Evolutionary conservation across 2,329 filamentous ascomycete species (phyloP), one percentile per base, ranked within the genome.

Genomic region (Colletotrichum sp.): DNA sequence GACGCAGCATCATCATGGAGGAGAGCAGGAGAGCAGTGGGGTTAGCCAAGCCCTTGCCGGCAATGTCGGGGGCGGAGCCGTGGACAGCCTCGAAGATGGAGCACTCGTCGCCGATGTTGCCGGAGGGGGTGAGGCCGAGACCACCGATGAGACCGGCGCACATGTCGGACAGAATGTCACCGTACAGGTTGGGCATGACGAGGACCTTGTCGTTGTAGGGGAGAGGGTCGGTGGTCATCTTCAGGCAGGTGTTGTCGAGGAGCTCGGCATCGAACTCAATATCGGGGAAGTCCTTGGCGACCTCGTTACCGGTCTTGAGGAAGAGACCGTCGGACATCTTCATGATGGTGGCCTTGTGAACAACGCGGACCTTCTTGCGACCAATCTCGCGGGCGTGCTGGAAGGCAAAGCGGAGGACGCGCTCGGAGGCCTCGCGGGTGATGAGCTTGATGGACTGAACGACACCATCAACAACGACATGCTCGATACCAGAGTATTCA

Each of bases 321-420:
- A 99, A 99, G 78, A 99, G 95, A 89, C 97, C 97, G 87, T 99
- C 97, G 85, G 94, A 96, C 95, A 98, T 98, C 93, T 99, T 99
- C 97, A 99, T 99, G 90, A 99, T 99, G 85, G 97, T 99, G 86
- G 97, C 97, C 93, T 99, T 99, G 94, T 99, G 97, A 79, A 99
- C 96, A 77, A 96, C 96, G 84, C 96, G 95, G 83, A 99, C 96
- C 94, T 98, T 98, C 86, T 93, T 96, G 90, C 95, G 95, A 88
- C 96, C 96, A 84, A 98, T 94, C 82, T 95, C 92, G 87, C 97
- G 92, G 81, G 97, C 97, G 86, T 99, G 96, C 90, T 99, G 96
- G 93, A 99, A 99, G 82, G 98, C 97, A 87, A 96, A 99, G 85
- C 96, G 94, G 80, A 99, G 93, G 71, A 99, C 97, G 82, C 97